Base-by-base conservation (phyloP, 2,329 filamentous ascomycete genomes). In the Fusarium aywerte region DNA sequence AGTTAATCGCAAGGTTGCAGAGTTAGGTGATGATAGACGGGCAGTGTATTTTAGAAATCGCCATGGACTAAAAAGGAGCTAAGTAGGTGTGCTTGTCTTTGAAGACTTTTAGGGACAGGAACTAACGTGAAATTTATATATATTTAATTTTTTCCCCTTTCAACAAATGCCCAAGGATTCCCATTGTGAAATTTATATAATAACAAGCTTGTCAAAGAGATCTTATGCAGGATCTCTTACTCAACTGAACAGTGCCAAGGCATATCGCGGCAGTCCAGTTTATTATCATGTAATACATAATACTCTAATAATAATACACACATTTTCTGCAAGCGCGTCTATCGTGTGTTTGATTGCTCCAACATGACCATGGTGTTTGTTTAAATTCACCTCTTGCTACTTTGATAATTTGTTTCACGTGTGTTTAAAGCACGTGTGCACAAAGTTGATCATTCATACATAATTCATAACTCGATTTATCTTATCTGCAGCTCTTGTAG, bases 1-100 rank as follows among this genome's bases (percentile, higher is more conserved):
- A 23, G 29, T 32, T 39, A 56, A 56, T 53, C 69, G 39, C 56
- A 58, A 68, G 53, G 62, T 58, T 58, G 43, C 53, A 43, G 60
- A 39, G 56, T 42, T 25, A n/a, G 27, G 43, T 31, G 20, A 45
- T 49, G 33, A 23, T 50, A 38, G 50, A 45, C 13, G 18, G 18
- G 16, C n/a, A 27, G 27, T 63, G 58, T 58, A 68, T 9, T 65
- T 52, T 64, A 67, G 31, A 43, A 59, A 45, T 45, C 51, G 57
- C 53, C 18, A 40, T 33, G 60, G 25, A 31, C 31, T 25, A 52
- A 68, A 62, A 62, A 42, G 43, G 58, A 59, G 50, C 60, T 59
- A 31, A 35, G 20, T 29, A 16, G 36, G 49, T 18, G 32, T 50
- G 32, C 27, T 13, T 35, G 15, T 12, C 42, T 21, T 25, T n/a